Base-by-base conservation (phyloP, 805 yeast species). In the Wickerhamiella australiensis region DNA sequence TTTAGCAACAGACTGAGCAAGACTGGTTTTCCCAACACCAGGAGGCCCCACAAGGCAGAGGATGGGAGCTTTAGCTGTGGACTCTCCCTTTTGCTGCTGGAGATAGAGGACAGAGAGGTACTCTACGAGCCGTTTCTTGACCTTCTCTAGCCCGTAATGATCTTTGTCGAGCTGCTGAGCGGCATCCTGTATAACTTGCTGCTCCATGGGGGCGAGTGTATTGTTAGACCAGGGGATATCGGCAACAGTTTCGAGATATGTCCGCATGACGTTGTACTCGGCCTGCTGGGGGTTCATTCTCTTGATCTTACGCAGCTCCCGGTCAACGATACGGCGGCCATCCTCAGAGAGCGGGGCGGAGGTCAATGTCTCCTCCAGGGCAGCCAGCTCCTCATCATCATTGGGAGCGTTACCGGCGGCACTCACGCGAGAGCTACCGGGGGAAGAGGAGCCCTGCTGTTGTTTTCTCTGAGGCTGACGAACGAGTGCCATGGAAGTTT, bases 1-100 rank as follows among this genome's bases (percentile, higher is more conserved):
- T 9, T 71, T 66, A 0, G 95, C 94, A 44, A 86, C 77, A 0
- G 94, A 82, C 59, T 79, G 78, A 3, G 95, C 95, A 50, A 86
- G 69, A 1, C 92, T 81, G 0, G 96, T 86, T 63, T 86, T 86
- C 25, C 96, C 96, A 12, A 85, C 92, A 33, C 96, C 96, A 0
- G 95, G 96, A 9, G 95, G 95, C 0, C 95, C 96, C 5, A 85
- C 85, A 51, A 86, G 72, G 64, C 86, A 70, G 38, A 86, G 64
- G 41, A 86, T 85, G 5, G 95, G 95, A 0, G 94, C 76, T 59
- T 69, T 56, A 23, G 48, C 41, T 27, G 22, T 15, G 36, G 43
- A 12, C 15, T 9, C 31, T 2, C 48, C 51, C 22, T 55, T 53
- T 43, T 53, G 50, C 46, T 57, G 60, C 49, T 71, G 72, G 38